These are phyloP conservation scores for Phlegmacium glaucopus DNA, from an alignment of 768 basidiomycete species.

Conservation along the genomic window DNA sequence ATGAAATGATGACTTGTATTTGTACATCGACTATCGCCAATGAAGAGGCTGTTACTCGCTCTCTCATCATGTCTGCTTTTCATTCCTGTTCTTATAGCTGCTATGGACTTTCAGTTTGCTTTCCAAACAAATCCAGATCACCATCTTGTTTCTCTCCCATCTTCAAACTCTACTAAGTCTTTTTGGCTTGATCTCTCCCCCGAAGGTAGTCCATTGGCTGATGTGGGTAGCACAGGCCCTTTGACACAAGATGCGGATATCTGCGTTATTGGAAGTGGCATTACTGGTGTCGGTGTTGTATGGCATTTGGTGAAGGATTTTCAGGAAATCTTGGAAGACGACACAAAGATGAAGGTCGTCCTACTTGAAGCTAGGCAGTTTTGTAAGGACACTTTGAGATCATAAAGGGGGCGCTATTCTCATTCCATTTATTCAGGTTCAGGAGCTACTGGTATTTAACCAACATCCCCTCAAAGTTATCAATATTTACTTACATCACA, in stretches of 20 bases:
- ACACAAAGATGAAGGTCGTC: constrained; percentile 40
- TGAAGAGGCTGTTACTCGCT: no score
- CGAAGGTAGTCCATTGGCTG: constrained; percentile 63
- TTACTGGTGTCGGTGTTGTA: constrained; percentile 72
- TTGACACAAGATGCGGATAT: constrained; percentile 65
- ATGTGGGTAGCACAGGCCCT: constrained; percentile 58
- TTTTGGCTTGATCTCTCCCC: constrained; percentile 63
- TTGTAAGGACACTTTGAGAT: constrained; percentile 41
- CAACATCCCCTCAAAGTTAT: background rate
- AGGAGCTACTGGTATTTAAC: constrained; percentile 64
- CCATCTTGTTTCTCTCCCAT: constrained; percentile 37
- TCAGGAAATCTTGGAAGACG: constrained; percentile 2
- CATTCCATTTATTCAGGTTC: constrained; percentile 42
- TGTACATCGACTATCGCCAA: no score
- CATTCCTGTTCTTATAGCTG: no score
- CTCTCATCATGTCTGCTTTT: no score
- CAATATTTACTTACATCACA: background rate
- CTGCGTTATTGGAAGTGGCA: constrained; percentile 77
- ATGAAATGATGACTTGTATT: no score
- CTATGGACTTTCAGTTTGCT: no score
- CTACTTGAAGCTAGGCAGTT: constrained; percentile 85
- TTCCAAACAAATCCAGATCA: background rate
- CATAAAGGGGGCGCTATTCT: background rate
- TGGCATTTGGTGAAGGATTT: constrained; percentile 52
- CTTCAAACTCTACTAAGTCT: constrained; percentile 61